A percentile compares a stretch with the other conserved stretches of the same genome.
Conservation (phyloP, 75 land plant genomes). For the Gnetum montanum region DNA sequence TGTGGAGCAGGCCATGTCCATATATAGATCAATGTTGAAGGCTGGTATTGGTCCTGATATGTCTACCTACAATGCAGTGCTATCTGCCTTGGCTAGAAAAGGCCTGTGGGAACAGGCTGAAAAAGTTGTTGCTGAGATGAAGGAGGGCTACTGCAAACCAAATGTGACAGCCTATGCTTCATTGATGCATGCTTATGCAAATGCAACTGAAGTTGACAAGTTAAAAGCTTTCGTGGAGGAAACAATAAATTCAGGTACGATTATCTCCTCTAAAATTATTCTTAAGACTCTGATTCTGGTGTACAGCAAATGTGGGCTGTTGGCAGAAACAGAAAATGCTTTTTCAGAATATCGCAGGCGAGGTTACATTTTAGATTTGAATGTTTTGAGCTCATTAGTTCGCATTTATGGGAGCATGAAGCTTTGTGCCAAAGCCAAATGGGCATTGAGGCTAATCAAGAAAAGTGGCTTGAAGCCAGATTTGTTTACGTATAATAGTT, state of each 20-base stretch:
- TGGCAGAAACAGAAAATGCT: constrained; percentile 60
- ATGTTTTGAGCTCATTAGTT: constrained; percentile 74
- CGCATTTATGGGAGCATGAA: constrained; percentile 82
- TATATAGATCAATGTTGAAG: constrained; percentile 69
- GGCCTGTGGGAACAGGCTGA: constrained; percentile 90
- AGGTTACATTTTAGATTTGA: constrained; percentile 54
- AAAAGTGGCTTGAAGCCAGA: constrained; percentile 63
- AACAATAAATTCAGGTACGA: constrained; percentile 41
- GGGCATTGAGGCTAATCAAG: constrained; percentile 38
- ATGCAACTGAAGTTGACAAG: constrained; percentile 46
- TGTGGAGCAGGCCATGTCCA: constrained; percentile 71
- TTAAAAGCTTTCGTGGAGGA: constrained; percentile 44
- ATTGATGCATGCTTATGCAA: constrained; percentile 86
- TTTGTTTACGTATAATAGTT: constrained; percentile 71
- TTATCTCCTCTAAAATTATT: constrained; percentile 29
- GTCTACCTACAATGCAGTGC: constrained; percentile 82
- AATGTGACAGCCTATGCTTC: constrained; percentile 70
- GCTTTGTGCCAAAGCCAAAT: constrained; percentile 59
- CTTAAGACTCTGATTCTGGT: constrained; percentile 66
- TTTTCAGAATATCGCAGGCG: constrained; percentile 45
- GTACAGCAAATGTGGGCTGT: constrained; percentile 63
- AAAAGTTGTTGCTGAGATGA: constrained; percentile 67
- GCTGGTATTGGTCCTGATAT: constrained; percentile 72
- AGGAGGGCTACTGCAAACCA: constrained; percentile 47
- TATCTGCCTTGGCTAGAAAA: constrained; percentile 81